Percentiles rank a stretch among this genome's conserved stretches.
phyloP scores from a whole-genome alignment of 2,329 filamentous ascomycete genomes.

The Fusarium miscanthi region DNA sequence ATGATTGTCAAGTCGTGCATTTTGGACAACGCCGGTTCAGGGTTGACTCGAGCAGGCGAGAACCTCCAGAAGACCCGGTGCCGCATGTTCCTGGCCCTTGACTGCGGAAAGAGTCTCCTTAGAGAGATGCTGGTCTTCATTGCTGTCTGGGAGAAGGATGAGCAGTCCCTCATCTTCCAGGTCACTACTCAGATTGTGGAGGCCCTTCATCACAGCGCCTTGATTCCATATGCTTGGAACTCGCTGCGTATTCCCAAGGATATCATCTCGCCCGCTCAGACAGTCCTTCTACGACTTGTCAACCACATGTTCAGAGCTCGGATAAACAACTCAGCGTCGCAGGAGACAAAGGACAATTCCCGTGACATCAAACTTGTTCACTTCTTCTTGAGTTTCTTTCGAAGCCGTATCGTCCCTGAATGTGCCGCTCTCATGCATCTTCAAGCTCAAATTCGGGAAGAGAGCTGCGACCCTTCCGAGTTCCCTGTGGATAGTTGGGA shows the following conservation, averaged over 20 bases:
- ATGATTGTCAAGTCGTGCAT: constrained; percentile 99
- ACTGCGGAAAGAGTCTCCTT: constrained; percentile 89
- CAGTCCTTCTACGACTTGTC: constrained; percentile 88
- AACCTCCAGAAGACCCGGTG: constrained; percentile 92
- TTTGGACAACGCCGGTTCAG: constrained; percentile 80
- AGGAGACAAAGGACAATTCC: constrained; percentile 64
- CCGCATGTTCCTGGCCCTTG: constrained; percentile 87
- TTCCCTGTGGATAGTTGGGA: constrained; percentile 97
- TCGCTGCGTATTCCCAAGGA: constrained; percentile 93
- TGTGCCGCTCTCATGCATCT: constrained; percentile 94
- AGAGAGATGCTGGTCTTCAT: constrained; percentile 95
- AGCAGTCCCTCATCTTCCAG: constrained; percentile 94
- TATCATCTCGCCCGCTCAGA: constrained; percentile 94
- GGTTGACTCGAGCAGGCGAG: constrained; percentile 73
- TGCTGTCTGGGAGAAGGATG: constrained; percentile 94
- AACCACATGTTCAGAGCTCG: constrained; percentile 83
- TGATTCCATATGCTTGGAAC: constrained; percentile 93
- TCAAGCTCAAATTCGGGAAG: constrained; percentile 87
- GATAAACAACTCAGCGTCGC: constrained; percentile 56
- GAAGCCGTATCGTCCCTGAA: constrained; percentile 91
- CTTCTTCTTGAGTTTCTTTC: constrained; percentile 92
- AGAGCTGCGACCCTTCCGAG: constrained; percentile 80
- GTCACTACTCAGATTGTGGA: constrained; percentile 97
- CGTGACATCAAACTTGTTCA: constrained; percentile 75
- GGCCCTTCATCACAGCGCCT: constrained; percentile 86